Percentiles rank a stretch among this genome's conserved stretches.
These are phyloP conservation scores for Parietichytrium sp. DNA, from an alignment of 108 stramenopile genomes.

Conservation along the genomic window DNA sequence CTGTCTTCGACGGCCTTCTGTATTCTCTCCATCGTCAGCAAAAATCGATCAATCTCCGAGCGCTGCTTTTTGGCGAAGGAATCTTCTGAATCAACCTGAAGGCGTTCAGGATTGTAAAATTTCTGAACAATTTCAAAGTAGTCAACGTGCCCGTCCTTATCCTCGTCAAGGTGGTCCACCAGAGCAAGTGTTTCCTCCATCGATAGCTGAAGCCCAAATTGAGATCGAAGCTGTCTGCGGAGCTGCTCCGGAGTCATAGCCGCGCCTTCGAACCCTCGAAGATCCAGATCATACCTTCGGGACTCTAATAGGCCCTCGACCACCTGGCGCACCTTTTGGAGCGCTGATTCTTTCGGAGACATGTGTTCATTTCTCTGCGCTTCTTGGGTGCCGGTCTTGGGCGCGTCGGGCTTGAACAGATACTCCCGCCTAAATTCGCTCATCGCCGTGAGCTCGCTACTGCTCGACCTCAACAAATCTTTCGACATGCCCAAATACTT, in stretches of 20 bases:
- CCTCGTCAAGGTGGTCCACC: conserved; percentile 24
- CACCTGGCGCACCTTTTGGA: not conserved
- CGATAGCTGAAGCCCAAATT: not conserved
- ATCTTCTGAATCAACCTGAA: not conserved
- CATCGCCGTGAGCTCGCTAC: not conserved
- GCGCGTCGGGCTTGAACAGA: too few relatives aligned
- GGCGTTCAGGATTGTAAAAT: conserved; percentile 7
- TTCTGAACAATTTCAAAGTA: conserved; percentile 1
- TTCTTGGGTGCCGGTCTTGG: too few relatives aligned
- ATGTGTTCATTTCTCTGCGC: too few relatives aligned
- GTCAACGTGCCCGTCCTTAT: conserved; percentile 14
- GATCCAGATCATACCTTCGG: not conserved
- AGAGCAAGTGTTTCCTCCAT: not conserved
- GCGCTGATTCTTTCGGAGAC: conserved; percentile 6
- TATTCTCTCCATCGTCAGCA: not conserved
- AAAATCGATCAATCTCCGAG: conserved; percentile 2
- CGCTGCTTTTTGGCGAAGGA: not conserved
- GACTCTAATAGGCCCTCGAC: not conserved
- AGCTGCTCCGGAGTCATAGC: not conserved
- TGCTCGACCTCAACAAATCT: not conserved
- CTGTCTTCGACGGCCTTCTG: not conserved
- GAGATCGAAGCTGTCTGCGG: not conserved
- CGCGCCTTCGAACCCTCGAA: conserved; percentile 23
- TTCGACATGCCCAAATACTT: conserved; percentile 3
- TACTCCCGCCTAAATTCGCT: not conserved